Conservation (phyloP, 768 basidiomycete species). For the Boletus patriciae region DNA sequence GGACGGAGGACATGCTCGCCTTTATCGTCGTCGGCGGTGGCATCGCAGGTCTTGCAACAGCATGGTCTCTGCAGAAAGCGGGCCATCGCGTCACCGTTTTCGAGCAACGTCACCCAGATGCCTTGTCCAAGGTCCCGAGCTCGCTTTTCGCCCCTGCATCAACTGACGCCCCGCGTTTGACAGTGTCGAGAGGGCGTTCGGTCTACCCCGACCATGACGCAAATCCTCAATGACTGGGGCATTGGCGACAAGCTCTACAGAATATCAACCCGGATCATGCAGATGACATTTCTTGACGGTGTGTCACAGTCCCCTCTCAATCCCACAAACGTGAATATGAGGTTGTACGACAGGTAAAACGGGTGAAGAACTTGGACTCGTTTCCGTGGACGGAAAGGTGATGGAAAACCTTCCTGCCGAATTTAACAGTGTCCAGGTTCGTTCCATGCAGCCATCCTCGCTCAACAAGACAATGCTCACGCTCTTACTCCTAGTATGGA, state of each 20-base stretch:
- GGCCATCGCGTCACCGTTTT: constrained; percentile 60
- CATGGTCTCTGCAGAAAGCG: constrained; percentile 49
- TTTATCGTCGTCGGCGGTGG: constrained; percentile 29
- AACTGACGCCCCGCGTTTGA: too few species aligned
- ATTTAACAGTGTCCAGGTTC: constrained; percentile 47
- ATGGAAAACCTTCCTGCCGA: constrained; percentile 46
- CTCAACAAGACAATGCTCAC: neutral
- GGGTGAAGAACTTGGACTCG: constrained; percentile 44
- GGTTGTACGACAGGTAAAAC: constrained; percentile 34
- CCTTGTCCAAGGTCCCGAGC: constrained; percentile 33
- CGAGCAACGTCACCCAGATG: constrained; percentile 45
- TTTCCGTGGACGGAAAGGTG: constrained; percentile 46
- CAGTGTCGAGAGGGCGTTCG: constrained; percentile 41
- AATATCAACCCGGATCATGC: constrained; percentile 21
- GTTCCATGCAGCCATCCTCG: constrained; percentile 8
- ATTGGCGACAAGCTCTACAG: constrained; percentile 43
- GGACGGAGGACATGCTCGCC: constrained; percentile 17
- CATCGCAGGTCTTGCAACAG: constrained; percentile 55
- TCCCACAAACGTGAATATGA: too few species aligned
- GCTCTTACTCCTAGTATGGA: constrained; percentile 41
- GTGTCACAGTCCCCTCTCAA: neutral
- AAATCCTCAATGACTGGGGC: constrained; percentile 54
- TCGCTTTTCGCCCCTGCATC: neutral
- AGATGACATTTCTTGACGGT: constrained; percentile 23
- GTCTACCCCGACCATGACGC: constrained; percentile 59